These are phyloP conservation scores for Musa acuminata DNA, from an alignment of 176 grass and related monocot genomes.

Conservation along the genomic window DNA sequence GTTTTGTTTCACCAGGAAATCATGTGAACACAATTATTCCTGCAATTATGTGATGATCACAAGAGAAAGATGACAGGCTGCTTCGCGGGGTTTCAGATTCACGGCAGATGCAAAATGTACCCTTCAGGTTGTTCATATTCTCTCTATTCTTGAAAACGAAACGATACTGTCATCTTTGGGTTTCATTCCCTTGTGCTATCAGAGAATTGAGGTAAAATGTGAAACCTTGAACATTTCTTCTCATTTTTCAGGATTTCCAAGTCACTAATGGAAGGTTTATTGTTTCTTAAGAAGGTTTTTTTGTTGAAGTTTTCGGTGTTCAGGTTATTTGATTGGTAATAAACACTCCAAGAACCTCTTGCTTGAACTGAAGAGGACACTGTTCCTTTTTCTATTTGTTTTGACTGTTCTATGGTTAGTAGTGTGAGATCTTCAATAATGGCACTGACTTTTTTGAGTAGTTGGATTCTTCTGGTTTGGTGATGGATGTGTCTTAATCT, in stretches of 20 bases:
- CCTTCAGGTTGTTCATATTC: neutral
- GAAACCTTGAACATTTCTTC: neutral
- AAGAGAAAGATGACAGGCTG: neutral
- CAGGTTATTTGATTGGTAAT: slow-evolving; percentile 16
- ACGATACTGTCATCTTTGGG: neutral
- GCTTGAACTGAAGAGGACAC: neutral
- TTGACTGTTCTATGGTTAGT: slow-evolving; percentile 1
- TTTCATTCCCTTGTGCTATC: neutral
- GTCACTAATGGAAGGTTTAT: neutral
- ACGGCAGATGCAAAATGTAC: neutral
- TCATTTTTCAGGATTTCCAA: slow-evolving; percentile 2
- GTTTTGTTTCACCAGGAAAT: slow-evolving; percentile 1
- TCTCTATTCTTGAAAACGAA: neutral
- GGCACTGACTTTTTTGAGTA: slow-evolving; percentile 5
- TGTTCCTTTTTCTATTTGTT: slow-evolving; percentile 2
- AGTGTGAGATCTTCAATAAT: slow-evolving; percentile 8
- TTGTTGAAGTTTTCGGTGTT: slow-evolving; percentile 8
- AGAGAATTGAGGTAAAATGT: neutral
- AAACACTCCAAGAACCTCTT: slow-evolving; percentile 14
- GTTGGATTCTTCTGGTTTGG: slow-evolving; percentile 10
- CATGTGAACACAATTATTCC: neutral
- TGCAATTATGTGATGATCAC: neutral
- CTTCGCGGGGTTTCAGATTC: neutral
- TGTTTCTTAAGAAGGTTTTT: neutral
- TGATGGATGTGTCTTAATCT: slow-evolving; percentile 18